Evolutionary conservation across 1,139 yeast species (phyloP), one percentile per base, ranked within the genome.

Genomic region (Sugiyamaella castrensis): DNA sequence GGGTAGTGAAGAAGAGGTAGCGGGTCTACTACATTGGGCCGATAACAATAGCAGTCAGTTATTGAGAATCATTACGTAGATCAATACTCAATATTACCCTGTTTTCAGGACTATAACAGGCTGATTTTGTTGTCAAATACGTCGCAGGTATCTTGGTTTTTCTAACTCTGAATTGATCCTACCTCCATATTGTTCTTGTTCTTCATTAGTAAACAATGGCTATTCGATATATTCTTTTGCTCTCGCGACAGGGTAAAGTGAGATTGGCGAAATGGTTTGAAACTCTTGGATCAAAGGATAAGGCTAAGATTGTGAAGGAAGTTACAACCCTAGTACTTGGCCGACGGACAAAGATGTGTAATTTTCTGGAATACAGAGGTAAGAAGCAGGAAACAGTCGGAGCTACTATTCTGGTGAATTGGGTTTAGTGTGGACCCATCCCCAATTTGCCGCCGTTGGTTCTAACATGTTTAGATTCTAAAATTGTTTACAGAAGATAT

Each of bases 211-310:
- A 19, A 19, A 19, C 24, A 19, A 86, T 88, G 84, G 84, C 87
- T 7, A 77, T 89, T 52, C 84, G 84, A 61, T 92, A 87, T 64
- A 65, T 91, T 49, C 76, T 92, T 47, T 73, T 92, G 50, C 77
- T 92, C 28, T 91, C 97, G 27, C 80, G 97, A 60, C 98, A 94
- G 68, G 99, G 98, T 38, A 92, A 92, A 66, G 89, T 91, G 30
- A 76, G 99, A 60, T 76, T 94, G 45, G 81, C 94, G 41, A 91
- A 91, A 71, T 92, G 99, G 99, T 92, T 89, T 67, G 79, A 79
- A 51, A 82, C 96, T 16, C 74, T 84, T 41, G 77, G 87, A 19
- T 85, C 85, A 57, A 87, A 87, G 65, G 96, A 89, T 60, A 89
- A 89, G 72, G 73, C 84, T 49, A 84, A 85, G 68, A 82, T 88